phyloP scores from a whole-genome alignment of 352 stramenopile genomes.

The Elongisporangium anandrum region DNA sequence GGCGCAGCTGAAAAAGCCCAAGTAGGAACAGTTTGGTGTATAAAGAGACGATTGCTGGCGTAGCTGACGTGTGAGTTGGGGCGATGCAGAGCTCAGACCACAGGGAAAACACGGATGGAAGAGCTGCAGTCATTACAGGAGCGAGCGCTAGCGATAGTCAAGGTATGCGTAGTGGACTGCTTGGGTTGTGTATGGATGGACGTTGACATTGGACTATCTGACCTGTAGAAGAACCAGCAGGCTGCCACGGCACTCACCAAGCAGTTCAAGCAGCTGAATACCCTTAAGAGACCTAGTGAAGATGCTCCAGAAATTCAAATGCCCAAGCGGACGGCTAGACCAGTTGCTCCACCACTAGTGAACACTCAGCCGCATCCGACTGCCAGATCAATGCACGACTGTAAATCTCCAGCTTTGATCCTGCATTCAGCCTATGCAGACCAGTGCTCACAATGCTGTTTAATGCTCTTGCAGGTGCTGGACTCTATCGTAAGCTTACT shows the following conservation, averaged over 20 bases:
- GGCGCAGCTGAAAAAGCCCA: neutral
- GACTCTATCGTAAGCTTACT: neutral
- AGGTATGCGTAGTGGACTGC: slow-evolving; percentile 17
- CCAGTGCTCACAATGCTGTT: neutral
- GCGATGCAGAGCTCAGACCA: neutral
- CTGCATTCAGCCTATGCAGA: neutral
- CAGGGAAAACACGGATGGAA: slow-evolving; percentile 16
- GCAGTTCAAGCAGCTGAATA: slow-evolving; percentile 21
- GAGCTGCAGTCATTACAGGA: slow-evolving; percentile 31
- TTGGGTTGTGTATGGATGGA: neutral
- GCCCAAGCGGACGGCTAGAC: slow-evolving; percentile 13
- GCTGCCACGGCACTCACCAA: slow-evolving; percentile 15
- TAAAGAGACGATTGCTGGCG: neutral
- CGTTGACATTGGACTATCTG: neutral
- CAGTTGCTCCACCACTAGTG: neutral
- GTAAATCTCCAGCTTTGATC: too few species aligned
- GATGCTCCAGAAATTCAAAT: slow-evolving; percentile 5
- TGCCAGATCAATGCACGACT: slow-evolving; percentile 18
- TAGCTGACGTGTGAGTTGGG: neutral
- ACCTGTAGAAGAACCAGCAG: slow-evolving; percentile 22
- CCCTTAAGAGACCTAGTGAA: slow-evolving; percentile 5
- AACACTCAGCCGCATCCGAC: neutral
- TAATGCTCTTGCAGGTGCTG: neutral
- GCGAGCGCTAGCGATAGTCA: slow-evolving; percentile 15
- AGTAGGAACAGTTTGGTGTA: neutral